Evolutionary conservation across 1,284 basidiomycete genomes (phyloP).

Genomic region (Hymenochaete sp.): DNA sequence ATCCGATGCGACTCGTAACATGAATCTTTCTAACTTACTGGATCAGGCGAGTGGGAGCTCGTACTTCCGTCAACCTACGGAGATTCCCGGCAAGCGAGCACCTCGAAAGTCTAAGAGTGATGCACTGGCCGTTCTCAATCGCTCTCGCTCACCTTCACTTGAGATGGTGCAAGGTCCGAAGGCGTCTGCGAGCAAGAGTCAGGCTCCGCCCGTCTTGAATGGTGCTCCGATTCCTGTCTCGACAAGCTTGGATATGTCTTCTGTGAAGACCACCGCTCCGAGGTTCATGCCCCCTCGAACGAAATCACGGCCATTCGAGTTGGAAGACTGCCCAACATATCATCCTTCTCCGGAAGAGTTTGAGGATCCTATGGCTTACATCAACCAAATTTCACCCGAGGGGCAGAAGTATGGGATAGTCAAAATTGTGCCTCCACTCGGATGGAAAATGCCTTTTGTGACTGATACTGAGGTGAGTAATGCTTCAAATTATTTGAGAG

Average conservation of each 20-base stretch:
- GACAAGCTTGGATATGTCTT: slow-evolving; percentile 52
- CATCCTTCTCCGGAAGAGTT: slow-evolving; percentile 88
- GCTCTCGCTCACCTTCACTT: slow-evolving; percentile 46
- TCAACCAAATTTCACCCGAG: slow-evolving; percentile 72
- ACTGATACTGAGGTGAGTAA: slow-evolving; percentile 79
- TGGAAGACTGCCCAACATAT: slow-evolving; percentile 87
- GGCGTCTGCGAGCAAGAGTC: too few species aligned
- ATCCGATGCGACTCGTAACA: too few species aligned
- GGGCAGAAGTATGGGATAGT: slow-evolving; percentile 85
- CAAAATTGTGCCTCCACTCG: slow-evolving; percentile 91
- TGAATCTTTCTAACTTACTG: too few species aligned
- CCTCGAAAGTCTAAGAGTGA: slow-evolving; percentile 83
- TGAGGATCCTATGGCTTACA: slow-evolving; percentile 92
- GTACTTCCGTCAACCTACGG: too few species aligned
- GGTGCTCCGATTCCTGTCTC: slow-evolving; percentile 50
- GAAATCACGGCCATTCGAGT: slow-evolving; percentile 65
- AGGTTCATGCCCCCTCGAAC: slow-evolving; percentile 33
- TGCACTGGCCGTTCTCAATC: slow-evolving; percentile 67
- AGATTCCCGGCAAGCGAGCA: too few species aligned
- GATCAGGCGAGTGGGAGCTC: too few species aligned
- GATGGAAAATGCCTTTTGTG: slow-evolving; percentile 96
- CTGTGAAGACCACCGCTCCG: slow-evolving; percentile 58
- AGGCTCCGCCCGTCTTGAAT: slow-evolving; percentile 30
- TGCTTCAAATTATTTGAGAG: slow-evolving; percentile 25
- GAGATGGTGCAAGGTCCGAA: slow-evolving; percentile 37